Percentiles rank a stretch among this genome's conserved stretches.
Conservation (phyloP, 1,139 yeast species). For the Spencermartinsiella ligniputridi region DNA sequence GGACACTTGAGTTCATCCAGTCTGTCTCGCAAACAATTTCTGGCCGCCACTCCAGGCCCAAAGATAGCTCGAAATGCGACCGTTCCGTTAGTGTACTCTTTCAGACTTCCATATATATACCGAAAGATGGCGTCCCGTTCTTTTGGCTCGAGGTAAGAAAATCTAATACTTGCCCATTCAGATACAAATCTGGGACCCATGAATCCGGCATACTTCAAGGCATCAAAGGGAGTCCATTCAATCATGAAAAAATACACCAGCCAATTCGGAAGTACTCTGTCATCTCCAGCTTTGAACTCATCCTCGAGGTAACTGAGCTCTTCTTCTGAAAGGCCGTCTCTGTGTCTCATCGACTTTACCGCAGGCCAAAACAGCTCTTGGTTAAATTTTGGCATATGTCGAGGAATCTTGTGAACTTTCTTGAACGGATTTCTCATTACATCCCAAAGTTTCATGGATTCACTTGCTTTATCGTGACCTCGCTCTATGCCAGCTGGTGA, state of each 20-base stretch:
- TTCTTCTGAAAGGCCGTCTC: constrained; percentile 1
- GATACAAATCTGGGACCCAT: constrained; percentile 36
- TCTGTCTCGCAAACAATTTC: constrained; percentile 67
- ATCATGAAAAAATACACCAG: constrained; percentile 33
- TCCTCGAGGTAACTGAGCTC: constrained; percentile 2
- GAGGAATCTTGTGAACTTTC: background rate
- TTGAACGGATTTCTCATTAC: background rate
- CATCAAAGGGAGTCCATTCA: constrained; percentile 35
- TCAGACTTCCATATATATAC: background rate
- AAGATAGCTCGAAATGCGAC: constrained; percentile 25
- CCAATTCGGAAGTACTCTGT: constrained; percentile 9
- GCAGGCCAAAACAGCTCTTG: background rate
- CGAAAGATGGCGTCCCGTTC: constrained; percentile 32
- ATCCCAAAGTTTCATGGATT: background rate
- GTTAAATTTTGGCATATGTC: background rate
- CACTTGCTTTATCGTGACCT: constrained; percentile 20
- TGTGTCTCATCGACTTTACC: background rate
- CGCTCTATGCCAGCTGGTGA: constrained; percentile 75
- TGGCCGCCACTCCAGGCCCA: constrained; percentile 69
- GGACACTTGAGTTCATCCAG: constrained; percentile 20
- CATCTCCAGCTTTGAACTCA: constrained; percentile 11
- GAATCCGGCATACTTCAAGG: constrained; percentile 34
- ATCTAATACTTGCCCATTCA: constrained; percentile 36
- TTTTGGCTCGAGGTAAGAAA: constrained; percentile 27
- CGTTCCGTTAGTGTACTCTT: background rate